Evolutionary conservation across 1,284 basidiomycete genomes (phyloP), one percentile per base, ranked within the genome.

Genomic region (Mrakiaceae sp.): DNA sequence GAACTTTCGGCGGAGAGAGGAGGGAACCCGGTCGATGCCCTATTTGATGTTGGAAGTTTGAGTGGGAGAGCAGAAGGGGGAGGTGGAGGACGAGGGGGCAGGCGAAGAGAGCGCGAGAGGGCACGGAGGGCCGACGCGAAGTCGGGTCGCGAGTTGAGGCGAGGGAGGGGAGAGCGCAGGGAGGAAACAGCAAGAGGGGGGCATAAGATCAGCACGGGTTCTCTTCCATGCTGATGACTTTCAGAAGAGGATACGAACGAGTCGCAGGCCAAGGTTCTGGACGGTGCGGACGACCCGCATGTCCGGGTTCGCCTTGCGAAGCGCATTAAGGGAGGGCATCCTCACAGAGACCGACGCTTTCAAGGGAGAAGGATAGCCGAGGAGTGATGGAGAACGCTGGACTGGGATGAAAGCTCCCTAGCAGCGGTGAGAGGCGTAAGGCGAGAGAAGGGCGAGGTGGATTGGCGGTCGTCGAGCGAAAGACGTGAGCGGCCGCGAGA

Each of bases 241-340:
- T 27, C 27, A 27, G 27, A 27, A 27, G 27, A 27, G 27, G 2
- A 27, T 27, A 62, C 64, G 49, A 40, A 66, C 64, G 50, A 66
- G 4, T 43, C 64, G 64, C 6, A 66, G 49, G 16, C 64, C 64
- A 12, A 66, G 44, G 16, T 50, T 58, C 14, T 56, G 60, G 10
- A 56, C 60, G 2, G 60, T 58, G 12, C 46, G 42, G 11, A 58
- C 42, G 14, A 66, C 46, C 16, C n/a, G 16, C 43, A 48, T 53
- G 8, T 50, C 55, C 0, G 64, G 64, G 27, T 62, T 57, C 9
- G 43, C 16, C 7, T 52, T 44, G 3, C 51, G 51, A 42, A 60
- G 51, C 2, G 39, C 40, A 6, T 2, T 39, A 12, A 64, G 43
- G 42, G 63, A 60, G 42, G 39, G 10, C 60, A 53, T 53, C 10